Conservation (phyloP, 352 stramenopile genomes). For the Peronospora belbahrii region DNA sequence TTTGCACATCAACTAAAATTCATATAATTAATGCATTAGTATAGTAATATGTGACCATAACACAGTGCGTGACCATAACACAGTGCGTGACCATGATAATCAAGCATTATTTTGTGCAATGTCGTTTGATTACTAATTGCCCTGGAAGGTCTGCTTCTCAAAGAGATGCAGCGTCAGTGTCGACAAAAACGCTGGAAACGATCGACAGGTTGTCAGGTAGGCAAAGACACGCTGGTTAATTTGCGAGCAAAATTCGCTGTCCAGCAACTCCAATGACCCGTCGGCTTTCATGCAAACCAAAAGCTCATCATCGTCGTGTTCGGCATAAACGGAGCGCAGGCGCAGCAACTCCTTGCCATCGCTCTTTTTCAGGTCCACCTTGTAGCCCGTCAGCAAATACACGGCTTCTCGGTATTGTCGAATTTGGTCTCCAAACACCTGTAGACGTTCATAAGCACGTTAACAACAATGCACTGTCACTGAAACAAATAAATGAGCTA, state of each 20-base stretch:
- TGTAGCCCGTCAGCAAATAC: slow-evolving; percentile 84
- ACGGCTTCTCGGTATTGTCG: slow-evolving; percentile 85
- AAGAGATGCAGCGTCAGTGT: slow-evolving; percentile 86
- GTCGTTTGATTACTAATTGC: slow-evolving; percentile 33
- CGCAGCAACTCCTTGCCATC: slow-evolving; percentile 69
- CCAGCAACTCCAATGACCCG: slow-evolving; percentile 70
- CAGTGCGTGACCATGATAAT: too few relatives aligned
- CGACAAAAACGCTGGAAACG: slow-evolving; percentile 84
- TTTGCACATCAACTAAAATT: too few relatives aligned
- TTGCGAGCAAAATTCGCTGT: slow-evolving; percentile 65
- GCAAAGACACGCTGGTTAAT: slow-evolving; percentile 40
- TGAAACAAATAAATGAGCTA: not conserved
- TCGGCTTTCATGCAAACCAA: slow-evolving; percentile 78
- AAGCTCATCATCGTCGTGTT: slow-evolving; percentile 78
- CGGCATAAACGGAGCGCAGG: slow-evolving; percentile 76
- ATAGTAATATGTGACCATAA: too few relatives aligned
- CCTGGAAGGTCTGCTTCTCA: slow-evolving; percentile 87
- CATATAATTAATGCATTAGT: too few relatives aligned
- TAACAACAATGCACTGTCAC: not conserved
- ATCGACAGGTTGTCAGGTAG: slow-evolving; percentile 59
- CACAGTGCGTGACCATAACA: too few relatives aligned
- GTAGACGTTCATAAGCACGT: not conserved
- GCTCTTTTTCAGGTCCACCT: slow-evolving; percentile 80
- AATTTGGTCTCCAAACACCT: slow-evolving; percentile 85
- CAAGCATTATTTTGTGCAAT: slow-evolving; percentile 17